Evolutionary conservation across 768 basidiomycete species (phyloP).

Genomic region (Tricholoma hemisulphureum): DNA sequence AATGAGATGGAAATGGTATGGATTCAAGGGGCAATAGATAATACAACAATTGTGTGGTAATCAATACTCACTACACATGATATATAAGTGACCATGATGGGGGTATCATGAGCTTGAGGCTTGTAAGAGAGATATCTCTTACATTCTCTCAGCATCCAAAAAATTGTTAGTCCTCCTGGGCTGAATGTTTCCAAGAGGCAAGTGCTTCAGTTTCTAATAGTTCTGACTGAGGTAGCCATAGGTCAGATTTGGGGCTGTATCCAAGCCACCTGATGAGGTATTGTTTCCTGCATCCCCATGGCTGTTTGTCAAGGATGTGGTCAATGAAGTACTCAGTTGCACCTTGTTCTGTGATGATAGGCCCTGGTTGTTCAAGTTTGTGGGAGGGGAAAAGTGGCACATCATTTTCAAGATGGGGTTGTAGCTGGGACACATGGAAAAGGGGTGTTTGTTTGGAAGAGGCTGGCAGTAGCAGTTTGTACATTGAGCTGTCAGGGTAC

Average conservation of each 20-base stretch:
- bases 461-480: too few relatives aligned
- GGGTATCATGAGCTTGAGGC: too few relatives aligned
- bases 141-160: too few relatives aligned
- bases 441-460: too few relatives aligned
- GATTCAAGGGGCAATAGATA: too few relatives aligned
- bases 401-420: constrained; percentile 27
- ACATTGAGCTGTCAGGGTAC: too few relatives aligned
- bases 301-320: constrained; percentile 24
- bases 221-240: constrained; percentile 22
- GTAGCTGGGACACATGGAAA: constrained; percentile 20
- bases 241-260: constrained; percentile 24
- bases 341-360: not conserved
- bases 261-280: constrained; percentile 33
- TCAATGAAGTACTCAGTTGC: constrained; percentile 18
- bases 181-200: constrained; percentile 9
- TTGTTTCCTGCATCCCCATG: constrained; percentile 23
- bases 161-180: too few relatives aligned
- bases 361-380: not conserved
- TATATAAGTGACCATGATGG: too few relatives aligned
- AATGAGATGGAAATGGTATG: too few relatives aligned
- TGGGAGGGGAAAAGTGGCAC: constrained; percentile 22
- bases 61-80: too few relatives aligned
- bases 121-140: too few relatives aligned
- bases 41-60: too few relatives aligned
- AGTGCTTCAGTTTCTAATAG: constrained; percentile 23